Conservation (phyloP, 2,329 filamentous ascomycete genomes). For the Exophiala calicioides region DNA sequence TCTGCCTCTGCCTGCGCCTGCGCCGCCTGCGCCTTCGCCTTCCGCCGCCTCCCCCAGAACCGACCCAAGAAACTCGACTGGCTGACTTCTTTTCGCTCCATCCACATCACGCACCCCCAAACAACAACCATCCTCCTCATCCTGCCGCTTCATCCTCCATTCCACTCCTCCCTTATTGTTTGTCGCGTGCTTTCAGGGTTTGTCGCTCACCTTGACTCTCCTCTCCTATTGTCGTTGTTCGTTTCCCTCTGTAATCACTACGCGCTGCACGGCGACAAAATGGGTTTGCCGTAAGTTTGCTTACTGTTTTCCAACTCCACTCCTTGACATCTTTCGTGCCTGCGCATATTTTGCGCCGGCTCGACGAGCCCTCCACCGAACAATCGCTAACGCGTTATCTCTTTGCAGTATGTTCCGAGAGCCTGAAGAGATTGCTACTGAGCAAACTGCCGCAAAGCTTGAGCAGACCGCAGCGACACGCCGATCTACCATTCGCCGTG, state of each 20-base stretch:
- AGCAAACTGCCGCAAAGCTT: constrained; percentile 47
- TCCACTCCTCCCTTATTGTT: constrained; percentile 19
- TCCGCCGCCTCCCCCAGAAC: constrained; percentile 1
- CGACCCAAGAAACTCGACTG: background rate
- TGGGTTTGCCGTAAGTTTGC: constrained; percentile 53
- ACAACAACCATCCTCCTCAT: constrained; percentile 20
- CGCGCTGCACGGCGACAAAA: constrained; percentile 32
- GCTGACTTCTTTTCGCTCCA: constrained; percentile 3
- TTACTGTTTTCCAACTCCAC: constrained; percentile 10
- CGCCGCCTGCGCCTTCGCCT: background rate
- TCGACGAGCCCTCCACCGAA: constrained; percentile 12
- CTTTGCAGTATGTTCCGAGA: constrained; percentile 56
- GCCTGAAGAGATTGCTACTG: constrained; percentile 49
- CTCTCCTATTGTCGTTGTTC: constrained; percentile 26
- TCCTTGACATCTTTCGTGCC: constrained; percentile 20
- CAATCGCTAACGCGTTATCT: constrained; percentile 15
- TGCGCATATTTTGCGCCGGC: constrained; percentile 15
- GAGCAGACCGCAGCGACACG: constrained; percentile 53
- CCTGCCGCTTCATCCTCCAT: constrained; percentile 16
- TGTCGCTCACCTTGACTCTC: constrained; percentile 23
- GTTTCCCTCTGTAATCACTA: constrained; percentile 15
- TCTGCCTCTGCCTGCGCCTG: background rate
- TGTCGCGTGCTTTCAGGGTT: constrained; percentile 16
- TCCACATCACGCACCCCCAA: constrained; percentile 14
- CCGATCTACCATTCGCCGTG: constrained; percentile 61